Evolutionary conservation across 23 red algal species (phyloP).

Genomic region (Gracilaria domingensis): DNA sequence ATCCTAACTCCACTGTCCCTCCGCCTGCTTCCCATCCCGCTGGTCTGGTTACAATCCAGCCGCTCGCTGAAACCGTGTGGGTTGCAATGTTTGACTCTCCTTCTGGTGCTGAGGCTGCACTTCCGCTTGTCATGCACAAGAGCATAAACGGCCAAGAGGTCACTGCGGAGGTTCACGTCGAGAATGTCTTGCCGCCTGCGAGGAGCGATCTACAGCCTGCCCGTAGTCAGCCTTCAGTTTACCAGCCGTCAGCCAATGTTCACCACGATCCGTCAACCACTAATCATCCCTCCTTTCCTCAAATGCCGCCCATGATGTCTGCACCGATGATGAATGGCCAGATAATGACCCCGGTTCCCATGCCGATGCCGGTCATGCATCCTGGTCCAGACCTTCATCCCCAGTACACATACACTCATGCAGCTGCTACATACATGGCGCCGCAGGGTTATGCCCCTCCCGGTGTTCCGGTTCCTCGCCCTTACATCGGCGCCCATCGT

Average conservation of each 20-base stretch:
- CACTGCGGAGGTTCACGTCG: conserved; percentile 34
- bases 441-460: conserved; percentile 28
- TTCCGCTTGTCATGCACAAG: conserved; percentile 39
- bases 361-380: conserved; percentile 52
- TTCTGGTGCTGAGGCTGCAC: conserved; percentile 42
- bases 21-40: conserved; percentile 13
- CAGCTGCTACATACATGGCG: conserved; percentile 24
- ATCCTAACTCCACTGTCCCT: conserved; percentile 22
- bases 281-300: conserved; percentile 19
- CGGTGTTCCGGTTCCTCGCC: conserved; percentile 24
- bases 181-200: conserved; percentile 15
- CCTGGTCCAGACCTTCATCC: conserved; percentile 4
- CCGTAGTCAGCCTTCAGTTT: not conserved
- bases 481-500: conserved; percentile 25
- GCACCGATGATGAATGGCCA: conserved; percentile 44
- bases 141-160: conserved; percentile 44
- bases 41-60: conserved; percentile 45
- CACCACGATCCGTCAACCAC: conserved; percentile 16
- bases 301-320: conserved; percentile 37
- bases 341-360: conserved; percentile 35
- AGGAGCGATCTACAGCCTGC: conserved; percentile 21
- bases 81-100: conserved; percentile 69
- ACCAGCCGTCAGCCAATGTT: conserved; percentile 10
- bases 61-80: conserved; percentile 31
- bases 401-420: conserved; percentile 36